These are phyloP conservation scores for Plantago elongata DNA, from an alignment of 257 asterid species.

Conservation along the genomic window DNA sequence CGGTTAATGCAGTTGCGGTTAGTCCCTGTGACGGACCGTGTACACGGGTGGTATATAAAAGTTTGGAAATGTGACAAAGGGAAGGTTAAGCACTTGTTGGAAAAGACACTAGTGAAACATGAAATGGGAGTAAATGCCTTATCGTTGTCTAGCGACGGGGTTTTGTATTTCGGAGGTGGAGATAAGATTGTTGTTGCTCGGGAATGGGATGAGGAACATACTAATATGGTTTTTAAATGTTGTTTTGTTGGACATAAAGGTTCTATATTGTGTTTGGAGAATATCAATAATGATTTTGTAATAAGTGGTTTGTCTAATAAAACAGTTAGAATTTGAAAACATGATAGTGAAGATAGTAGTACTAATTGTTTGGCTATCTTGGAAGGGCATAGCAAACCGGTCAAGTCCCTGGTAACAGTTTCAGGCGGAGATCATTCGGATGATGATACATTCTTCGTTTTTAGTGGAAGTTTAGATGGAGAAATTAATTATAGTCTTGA, in stretches of 20 bases:
- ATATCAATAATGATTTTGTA: conserved; percentile 27
- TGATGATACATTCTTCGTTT: conserved; percentile 27
- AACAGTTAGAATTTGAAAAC: conserved; percentile 48
- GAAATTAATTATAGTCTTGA: conserved; percentile 57
- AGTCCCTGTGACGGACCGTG: conserved; percentile 21
- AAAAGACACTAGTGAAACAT: conserved; percentile 25
- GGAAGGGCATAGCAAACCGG: conserved; percentile 49
- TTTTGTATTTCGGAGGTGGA: conserved; percentile 47
- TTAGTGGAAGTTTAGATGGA: conserved; percentile 59
- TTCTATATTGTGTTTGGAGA: conserved; percentile 34
- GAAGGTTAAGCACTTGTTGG: neutral
- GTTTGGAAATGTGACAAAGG: conserved; percentile 27
- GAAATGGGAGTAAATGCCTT: conserved; percentile 47
- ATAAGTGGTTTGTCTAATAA: conserved; percentile 55
- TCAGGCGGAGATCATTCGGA: conserved; percentile 15
- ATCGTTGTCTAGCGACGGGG: conserved; percentile 33
- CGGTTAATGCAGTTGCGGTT: conserved; percentile 41
- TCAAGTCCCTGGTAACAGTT: conserved; percentile 37
- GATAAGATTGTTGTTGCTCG: conserved; percentile 35
- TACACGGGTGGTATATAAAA: conserved; percentile 46
- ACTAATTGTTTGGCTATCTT: conserved; percentile 31
- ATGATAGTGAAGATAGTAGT: conserved; percentile 11
- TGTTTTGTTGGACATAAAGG: conserved; percentile 47
- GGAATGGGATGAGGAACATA: conserved; percentile 21
- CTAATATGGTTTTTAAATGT: conserved; percentile 16